These are phyloP conservation scores for Zoysia pacifica DNA, from an alignment of 176 grass and related monocot species.

Conservation along the genomic window DNA sequence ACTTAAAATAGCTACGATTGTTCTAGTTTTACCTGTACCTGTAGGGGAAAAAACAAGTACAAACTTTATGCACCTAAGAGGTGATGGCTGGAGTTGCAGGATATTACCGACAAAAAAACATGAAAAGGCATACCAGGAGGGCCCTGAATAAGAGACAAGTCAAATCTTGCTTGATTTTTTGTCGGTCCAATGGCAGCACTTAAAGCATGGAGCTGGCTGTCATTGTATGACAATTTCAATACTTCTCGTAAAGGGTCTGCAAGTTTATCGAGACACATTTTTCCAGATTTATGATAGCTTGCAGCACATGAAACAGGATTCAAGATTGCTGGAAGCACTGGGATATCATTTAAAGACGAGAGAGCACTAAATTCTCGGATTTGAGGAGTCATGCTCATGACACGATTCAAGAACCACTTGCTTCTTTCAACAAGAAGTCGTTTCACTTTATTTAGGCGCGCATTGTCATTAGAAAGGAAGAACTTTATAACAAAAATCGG, in stretches of 20 bases:
- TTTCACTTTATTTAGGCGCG: constrained; percentile 77
- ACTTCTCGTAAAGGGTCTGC: constrained; percentile 54
- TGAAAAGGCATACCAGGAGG: constrained; percentile 78
- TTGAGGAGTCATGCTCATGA: constrained; percentile 94
- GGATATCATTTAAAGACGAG: constrained; percentile 84
- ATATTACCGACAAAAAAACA: constrained; percentile 9
- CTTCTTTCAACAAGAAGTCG: constrained; percentile 84
- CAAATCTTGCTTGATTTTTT: constrained; percentile 50
- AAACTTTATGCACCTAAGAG: constrained; percentile 13
- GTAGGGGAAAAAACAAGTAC: constrained; percentile 39
- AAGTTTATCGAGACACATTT: constrained; percentile 62
- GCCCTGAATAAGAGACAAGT: constrained; percentile 92
- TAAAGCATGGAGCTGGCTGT: constrained; percentile 84
- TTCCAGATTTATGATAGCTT: constrained; percentile 54
- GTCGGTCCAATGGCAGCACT: constrained; percentile 51
- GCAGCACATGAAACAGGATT: constrained; percentile 55
- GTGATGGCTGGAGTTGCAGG: constrained; percentile 9
- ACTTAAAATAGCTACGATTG: constrained; percentile 87
- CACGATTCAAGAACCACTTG: constrained; percentile 82
- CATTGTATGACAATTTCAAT: constrained; percentile 78
- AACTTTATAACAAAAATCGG: constrained; percentile 77
- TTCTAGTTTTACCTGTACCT: constrained; percentile 94
- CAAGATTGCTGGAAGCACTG: constrained; percentile 82
- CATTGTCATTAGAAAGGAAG: constrained; percentile 65
- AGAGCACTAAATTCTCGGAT: constrained; percentile 90